Evolutionary conservation across 768 basidiomycete species (phyloP), one percentile per base, ranked within the genome.

Genomic region (Melanogaster broomeanus): DNA sequence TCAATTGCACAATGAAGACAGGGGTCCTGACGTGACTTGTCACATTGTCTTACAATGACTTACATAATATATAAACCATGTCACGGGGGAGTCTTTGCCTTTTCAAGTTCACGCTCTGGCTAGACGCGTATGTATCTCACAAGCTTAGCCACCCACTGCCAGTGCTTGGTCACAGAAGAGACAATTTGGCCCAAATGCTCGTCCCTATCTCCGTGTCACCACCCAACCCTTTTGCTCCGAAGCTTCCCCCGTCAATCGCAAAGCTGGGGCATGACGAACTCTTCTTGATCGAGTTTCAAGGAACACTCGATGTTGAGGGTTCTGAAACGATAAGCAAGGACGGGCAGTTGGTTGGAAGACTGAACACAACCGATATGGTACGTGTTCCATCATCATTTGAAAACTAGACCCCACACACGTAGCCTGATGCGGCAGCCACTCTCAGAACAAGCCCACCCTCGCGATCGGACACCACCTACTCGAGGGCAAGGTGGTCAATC

Each of bases 251-350:
- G 2, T 72, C 77, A 0, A 74, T 96, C 13, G 86, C 85, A 2
- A 78, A 79, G 50, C 79, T 95, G 38, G 91, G 90, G 15, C 77
- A 88, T 56, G 84, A 87, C 38, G 90, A 93, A 62, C 65, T 93
- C 13, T 83, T 93, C 37, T 73, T 98, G 5, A 80, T 98, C 47
- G 94, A 98, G 61, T 75, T 97, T 5, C 95, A 98, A 68, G 94
- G 94, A 45, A 74, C 77, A 44, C 77, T 97, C 33, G 84, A 88
- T 40, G 84, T 88, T 28, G 87, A 90, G 49, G 81, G 70, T 39
- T 66, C 64, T 9, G 67, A 76, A 30, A 70, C 70, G 40, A 67
- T 77, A 9, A 79, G 85, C 57, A 80, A 78, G 33, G 77, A 84
- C 24, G 88, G 86, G 5, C 81, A 85, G 55, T 63, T 89, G n/a